These are phyloP conservation scores for Tylopilus plumbeoviolaceoides DNA, from an alignment of 768 basidiomycete species.

Conservation along the genomic window DNA sequence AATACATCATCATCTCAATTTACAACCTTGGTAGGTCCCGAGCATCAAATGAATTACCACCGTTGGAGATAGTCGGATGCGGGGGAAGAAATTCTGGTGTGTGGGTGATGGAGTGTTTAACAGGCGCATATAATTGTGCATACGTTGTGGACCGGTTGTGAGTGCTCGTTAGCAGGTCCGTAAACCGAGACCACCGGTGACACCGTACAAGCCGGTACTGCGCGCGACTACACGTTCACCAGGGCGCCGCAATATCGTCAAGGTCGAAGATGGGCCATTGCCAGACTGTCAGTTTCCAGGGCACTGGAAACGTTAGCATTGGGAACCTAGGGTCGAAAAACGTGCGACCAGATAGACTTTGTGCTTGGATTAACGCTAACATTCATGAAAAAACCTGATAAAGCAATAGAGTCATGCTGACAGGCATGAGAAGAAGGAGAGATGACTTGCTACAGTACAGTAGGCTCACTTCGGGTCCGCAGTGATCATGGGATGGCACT, in stretches of 20 bases:
- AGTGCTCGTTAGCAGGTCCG: background rate
- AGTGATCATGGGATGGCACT: background rate
- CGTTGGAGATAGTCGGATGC: background rate
- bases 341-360: conserved; percentile 3
- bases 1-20: background rate
- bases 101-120: no score
- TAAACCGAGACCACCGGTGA: background rate
- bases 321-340: background rate
- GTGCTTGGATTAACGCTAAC: background rate
- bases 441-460: background rate
- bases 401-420: background rate
- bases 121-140: no score
- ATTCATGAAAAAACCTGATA: background rate
- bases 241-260: background rate
- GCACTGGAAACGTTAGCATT: background rate
- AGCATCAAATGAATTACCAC: background rate
- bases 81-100: background rate
- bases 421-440: conserved; percentile 3
- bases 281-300: background rate
- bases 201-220: background rate
- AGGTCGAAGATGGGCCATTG: background rate
- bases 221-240: background rate
- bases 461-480: conserved; percentile 3
- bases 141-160: background rate
- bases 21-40: background rate